Base-by-base conservation (phyloP, 169 alveolate species). In the Plasmodium knowlesi region DNA sequence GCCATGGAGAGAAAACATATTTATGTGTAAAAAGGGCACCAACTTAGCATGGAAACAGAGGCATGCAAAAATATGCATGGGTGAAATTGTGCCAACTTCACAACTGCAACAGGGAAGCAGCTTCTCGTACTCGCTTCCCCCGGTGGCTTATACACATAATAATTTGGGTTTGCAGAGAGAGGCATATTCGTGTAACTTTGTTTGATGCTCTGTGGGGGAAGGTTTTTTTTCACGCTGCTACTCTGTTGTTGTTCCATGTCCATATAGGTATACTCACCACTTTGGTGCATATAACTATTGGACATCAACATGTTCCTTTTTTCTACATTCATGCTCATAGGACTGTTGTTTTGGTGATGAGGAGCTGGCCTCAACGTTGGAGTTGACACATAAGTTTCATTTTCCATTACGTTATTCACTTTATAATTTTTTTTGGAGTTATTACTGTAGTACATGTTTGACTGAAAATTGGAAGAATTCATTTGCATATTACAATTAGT, bases 311-410 rank as follows among this genome's bases (percentile, higher is more conserved):
- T 70, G 74, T 83, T 70, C 34, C 76, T 83, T 67, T 72, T 83
- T 5, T 83, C 92, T 8, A 83, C 53, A 6, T 70, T 39, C 43
- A 83, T 67, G 76, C 53, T 83, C 10, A 83, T 25, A 0, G 92
- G n/a, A 41, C 22, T 83, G 53, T 30, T 83, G 50, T 16, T 67
- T n/a, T 83, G 83, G 8, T 71, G 92, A 5, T 43, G 34, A 5
- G 92, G 83, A 22, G 92, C 83, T 6, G 92, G 70, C 4, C 82
- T 83, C 37, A 83, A 83, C 30, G 83, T 83, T 19, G 92, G 92
- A 37, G 54, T 28, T 25, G 80, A 6, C 25, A n/a, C 8, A 71
- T 70, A 83, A 14, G n/a, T 5, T n/a, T 70, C 92, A 9, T 61
- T n/a, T 39, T 83, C 92, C n/a, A 37, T 22, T 16, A 67, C 5